Conservation (phyloP, 2,329 filamentous ascomycete genomes). For the Incumbomyces lentus region DNA sequence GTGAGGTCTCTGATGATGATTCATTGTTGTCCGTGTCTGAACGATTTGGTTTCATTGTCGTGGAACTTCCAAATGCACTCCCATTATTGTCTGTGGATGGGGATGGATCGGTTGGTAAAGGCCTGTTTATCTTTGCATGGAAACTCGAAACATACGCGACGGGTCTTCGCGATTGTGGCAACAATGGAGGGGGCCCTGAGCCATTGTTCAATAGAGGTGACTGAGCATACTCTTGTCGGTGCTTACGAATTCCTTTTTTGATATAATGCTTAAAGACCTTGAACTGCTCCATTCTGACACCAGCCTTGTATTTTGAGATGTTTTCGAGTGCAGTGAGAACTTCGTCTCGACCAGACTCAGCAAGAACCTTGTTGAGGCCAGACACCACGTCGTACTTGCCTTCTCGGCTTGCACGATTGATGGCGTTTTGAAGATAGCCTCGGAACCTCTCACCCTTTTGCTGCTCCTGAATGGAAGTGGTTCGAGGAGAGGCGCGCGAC, state of each 20-base stretch:
- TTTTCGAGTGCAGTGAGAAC: conserved; percentile 19
- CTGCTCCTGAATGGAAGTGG: conserved; percentile 19
- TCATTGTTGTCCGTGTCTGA: background rate
- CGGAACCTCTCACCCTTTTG: conserved; percentile 17
- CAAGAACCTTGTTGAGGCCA: conserved; percentile 16
- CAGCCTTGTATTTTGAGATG: conserved; percentile 14
- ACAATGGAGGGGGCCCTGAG: background rate
- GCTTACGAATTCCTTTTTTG: conserved; percentile 18
- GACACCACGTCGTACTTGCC: conserved; percentile 15
- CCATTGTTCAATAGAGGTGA: background rate
- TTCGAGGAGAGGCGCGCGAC: conserved; percentile 11
- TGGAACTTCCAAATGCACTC: background rate
- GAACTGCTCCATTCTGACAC: conserved; percentile 16
- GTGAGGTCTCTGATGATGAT: background rate
- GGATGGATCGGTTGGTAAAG: background rate
- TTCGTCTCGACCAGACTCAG: conserved; percentile 14
- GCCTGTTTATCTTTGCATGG: conserved; percentile 1
- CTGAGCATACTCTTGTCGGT: conserved; percentile 5
- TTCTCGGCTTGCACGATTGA: conserved; percentile 15
- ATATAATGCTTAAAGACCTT: conserved; percentile 21
- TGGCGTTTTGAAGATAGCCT: conserved; percentile 15
- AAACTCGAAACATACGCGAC: conserved; percentile 4
- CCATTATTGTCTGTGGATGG: background rate
- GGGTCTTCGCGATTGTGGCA: background rate
- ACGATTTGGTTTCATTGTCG: background rate